phyloP scores from a whole-genome alignment of 2,329 filamentous ascomycete species.

The Verticillium zaregamsianum region DNA sequence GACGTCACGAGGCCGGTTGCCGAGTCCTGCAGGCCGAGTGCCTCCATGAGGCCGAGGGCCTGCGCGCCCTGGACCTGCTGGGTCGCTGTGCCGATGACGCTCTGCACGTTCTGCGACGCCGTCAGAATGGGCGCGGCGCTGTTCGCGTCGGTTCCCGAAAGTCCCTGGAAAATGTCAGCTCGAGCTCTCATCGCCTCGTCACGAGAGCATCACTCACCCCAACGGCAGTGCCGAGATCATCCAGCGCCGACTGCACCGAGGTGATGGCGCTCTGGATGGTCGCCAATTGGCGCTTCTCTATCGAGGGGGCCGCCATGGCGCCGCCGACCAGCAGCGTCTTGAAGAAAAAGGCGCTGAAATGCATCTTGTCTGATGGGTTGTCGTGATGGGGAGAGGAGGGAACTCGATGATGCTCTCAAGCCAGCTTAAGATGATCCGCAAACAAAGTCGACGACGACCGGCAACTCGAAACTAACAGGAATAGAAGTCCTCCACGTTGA shows the following conservation, averaged over 20 bases:
- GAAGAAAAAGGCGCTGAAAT: slow-evolving; percentile 33
- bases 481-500: not conserved
- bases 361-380: slow-evolving; percentile 10
- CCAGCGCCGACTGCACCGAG: slow-evolving; percentile 54
- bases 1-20: slow-evolving; percentile 14
- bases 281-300: slow-evolving; percentile 37
- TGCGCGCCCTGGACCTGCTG: slow-evolving; percentile 21
- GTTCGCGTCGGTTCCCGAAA: slow-evolving; percentile 46
- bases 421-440: not conserved
- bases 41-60: slow-evolving; percentile 16
- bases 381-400: not conserved
- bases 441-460: not conserved
- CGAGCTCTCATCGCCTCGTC: not conserved
- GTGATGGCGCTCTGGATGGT: slow-evolving; percentile 56
- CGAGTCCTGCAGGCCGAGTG: slow-evolving; percentile 16
- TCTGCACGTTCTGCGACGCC: slow-evolving; percentile 18
- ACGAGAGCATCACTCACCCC: slow-evolving; percentile 3
- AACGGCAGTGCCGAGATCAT: slow-evolving; percentile 37
- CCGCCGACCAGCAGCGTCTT: slow-evolving; percentile 47
- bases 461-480: not conserved
- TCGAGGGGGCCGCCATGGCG: slow-evolving; percentile 34
- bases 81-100: slow-evolving; percentile 15
- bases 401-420: slow-evolving; percentile 1
- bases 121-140: slow-evolving; percentile 27
- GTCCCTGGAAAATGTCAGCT: slow-evolving; percentile 3